These are phyloP conservation scores for Dipteronia sinensis DNA, from an alignment of 345 rosid genomes.

Conservation along the genomic window DNA sequence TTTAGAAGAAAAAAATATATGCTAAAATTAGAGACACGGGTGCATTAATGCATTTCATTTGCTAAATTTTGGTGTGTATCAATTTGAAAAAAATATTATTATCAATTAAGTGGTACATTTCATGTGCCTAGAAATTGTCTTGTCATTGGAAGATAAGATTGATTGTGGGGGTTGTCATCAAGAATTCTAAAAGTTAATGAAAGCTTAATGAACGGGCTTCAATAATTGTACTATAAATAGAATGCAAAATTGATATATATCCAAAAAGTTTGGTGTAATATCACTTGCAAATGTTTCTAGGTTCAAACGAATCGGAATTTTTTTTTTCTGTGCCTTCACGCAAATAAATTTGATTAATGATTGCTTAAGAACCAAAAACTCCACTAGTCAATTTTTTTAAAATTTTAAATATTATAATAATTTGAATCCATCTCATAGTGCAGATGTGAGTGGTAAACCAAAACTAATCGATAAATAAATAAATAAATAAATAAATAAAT, in stretches of 20 bases:
- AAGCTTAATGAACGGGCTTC: not conserved
- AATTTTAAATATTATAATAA: too few relatives aligned
- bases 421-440: too few relatives aligned
- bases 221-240: not conserved
- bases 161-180: not conserved
- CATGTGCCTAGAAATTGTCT: not conserved
- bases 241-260: not conserved
- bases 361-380: not conserved
- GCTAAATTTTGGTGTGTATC: not conserved
- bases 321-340: not conserved
- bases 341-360: not conserved
- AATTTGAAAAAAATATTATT: not conserved
- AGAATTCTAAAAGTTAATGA: not conserved
- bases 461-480: too few relatives aligned
- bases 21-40: not conserved
- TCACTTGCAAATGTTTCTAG: not conserved
- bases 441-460: too few relatives aligned
- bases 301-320: too few relatives aligned
- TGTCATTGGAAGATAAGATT: not conserved
- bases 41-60: not conserved
- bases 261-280: not conserved
- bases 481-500: too few relatives aligned
- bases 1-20: too few relatives aligned
- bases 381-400: not conserved
- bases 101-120: not conserved